These are phyloP conservation scores for Lomentospora prolificans DNA, from an alignment of 2,329 filamentous ascomycete genomes.

Conservation along the genomic window DNA sequence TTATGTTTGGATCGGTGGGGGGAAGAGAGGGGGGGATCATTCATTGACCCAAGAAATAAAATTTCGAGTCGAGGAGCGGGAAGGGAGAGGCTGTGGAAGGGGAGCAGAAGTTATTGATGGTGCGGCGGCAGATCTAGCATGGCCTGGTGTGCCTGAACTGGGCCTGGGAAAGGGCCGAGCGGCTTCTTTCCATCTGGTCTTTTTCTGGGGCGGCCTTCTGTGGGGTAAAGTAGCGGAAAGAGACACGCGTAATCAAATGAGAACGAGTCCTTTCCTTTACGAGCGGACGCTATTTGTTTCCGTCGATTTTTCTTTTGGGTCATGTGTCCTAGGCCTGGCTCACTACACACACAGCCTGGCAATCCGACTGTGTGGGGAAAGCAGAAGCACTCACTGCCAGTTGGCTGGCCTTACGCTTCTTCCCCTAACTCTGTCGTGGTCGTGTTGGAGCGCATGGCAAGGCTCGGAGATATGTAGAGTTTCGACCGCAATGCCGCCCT, in stretches of 20 bases:
- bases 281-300: too few species aligned
- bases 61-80: not conserved
- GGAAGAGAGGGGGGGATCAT: not conserved
- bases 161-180: not conserved
- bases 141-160: not conserved
- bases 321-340: too few species aligned
- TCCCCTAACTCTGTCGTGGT: too few species aligned
- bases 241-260: too few species aligned
- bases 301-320: too few species aligned
- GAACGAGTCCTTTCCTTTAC: too few species aligned
- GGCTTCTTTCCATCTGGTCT: slow-evolving; percentile 1
- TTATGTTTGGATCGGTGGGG: slow-evolving; percentile 1
- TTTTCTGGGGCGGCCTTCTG: not conserved
- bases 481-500: not conserved
- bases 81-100: not conserved
- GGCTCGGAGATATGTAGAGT: not conserved
- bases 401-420: too few species aligned
- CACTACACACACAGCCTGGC: too few species aligned
- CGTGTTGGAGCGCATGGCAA: too few species aligned
- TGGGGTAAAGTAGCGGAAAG: too few species aligned
- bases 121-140: slow-evolving; percentile 2
- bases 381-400: too few species aligned
- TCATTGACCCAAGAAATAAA: not conserved
- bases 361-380: too few species aligned
- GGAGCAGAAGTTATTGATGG: not conserved